Evolutionary conservation across 768 basidiomycete species (phyloP), one percentile per base, ranked within the genome.

Genomic region (Sutorius australiensis): DNA sequence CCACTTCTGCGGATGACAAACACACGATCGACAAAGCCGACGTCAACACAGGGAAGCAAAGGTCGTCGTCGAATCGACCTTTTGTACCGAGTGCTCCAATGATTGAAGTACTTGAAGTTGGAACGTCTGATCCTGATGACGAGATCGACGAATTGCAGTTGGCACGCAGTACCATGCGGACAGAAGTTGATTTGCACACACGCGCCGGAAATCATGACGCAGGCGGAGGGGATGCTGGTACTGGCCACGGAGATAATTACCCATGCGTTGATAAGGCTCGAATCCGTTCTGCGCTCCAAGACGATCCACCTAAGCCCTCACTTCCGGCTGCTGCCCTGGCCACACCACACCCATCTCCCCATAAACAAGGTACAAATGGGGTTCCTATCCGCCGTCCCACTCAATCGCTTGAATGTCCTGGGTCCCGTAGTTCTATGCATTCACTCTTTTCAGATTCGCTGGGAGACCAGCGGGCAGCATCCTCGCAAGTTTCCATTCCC

Each of bases 381-480:
- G 19, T 31, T 47, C 21, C 46, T 6, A 10, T 14, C n/a, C 32
- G 37, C 12, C 7, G 16, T 2, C 36, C 43, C 19, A 33, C 28
- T 38, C 56, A 9, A n/a, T 12, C 44, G 9, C 21, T 34, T 4
- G 43, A 53, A 6, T 16, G 13, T 27, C 10, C 48, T 8, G 47
- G 5, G 30, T 60, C 61, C 3, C 51, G 10, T 24, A 46, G 49
- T 24, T 50, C 61, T 16, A 58, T 67, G 57, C 46, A 61, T 37
- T 69, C 67, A 2, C 65, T 69, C 30, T 69, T 70, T 38, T 68
- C 68, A 3, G 54, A 14, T n/a, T 44, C 50, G 5, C 27, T 50
- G 11, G 46, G 47, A 31, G 42, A 50, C 16, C 57, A 38, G 13
- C 45, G 27, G 27, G 11, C n/a, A n/a, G 12, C 14, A 19, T 38